These are phyloP conservation scores for Elaeagnus macrophylla DNA, from an alignment of 306 rosid species.

Conservation along the genomic window DNA sequence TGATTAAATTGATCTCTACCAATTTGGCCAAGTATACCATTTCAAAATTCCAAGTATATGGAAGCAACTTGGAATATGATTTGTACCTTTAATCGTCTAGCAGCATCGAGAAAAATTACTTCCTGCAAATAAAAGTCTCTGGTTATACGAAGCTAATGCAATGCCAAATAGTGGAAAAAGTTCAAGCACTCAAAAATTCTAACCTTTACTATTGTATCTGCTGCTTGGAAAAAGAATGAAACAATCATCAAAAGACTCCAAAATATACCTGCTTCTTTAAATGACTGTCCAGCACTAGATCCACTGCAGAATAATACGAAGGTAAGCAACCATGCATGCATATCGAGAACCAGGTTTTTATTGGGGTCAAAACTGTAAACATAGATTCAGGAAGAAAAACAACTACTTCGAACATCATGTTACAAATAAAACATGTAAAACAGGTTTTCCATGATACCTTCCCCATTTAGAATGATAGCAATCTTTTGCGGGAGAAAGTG, in stretches of 20 bases:
- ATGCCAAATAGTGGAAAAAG: conserved; percentile 16
- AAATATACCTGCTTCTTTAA: conserved; percentile 70
- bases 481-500: too few species aligned
- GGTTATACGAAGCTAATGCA: conserved; percentile 20
- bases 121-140: conserved; percentile 46
- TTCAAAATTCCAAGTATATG: not conserved
- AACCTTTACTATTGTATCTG: conserved; percentile 80
- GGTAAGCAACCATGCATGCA: conserved; percentile 6
- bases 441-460: not conserved
- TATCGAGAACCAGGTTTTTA: not conserved
- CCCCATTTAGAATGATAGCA: not conserved
- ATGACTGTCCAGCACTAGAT: conserved; percentile 64
- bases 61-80: not conserved
- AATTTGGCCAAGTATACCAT: too few species aligned
- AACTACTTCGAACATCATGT: not conserved
- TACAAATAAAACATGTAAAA: conserved; percentile 2
- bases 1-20: too few species aligned
- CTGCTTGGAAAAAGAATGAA: conserved; percentile 86
- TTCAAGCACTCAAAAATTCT: conserved; percentile 12
- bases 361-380: not conserved
- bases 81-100: conserved; percentile 50
- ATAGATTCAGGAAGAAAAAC: not conserved
- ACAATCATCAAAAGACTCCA: conserved; percentile 85
- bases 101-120: conserved; percentile 57
- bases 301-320: conserved; percentile 47